Percentiles rank a stretch among this genome's conserved stretches.
Evolutionary conservation across 2,329 filamentous ascomycete genomes (phyloP).

Genomic region (Hypoxylon rubiginosum): DNA sequence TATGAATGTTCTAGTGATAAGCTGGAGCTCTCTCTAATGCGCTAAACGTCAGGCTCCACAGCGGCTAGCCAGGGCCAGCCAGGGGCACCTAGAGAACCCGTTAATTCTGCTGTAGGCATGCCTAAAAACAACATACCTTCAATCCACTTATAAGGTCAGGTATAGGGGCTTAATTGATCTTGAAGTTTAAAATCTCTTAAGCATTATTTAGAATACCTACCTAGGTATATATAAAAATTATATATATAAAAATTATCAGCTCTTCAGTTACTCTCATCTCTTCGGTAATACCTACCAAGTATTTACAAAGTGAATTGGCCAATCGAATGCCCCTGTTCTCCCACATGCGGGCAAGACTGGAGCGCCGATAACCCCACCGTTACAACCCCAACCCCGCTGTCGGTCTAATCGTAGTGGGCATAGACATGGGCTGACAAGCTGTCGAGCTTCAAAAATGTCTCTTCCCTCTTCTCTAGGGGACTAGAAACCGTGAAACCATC

Average conservation of each 20-base stretch:
- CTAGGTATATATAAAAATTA: too few relatives aligned
- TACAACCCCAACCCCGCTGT: too few relatives aligned
- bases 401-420: too few relatives aligned
- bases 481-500: slow-evolving; percentile 3
- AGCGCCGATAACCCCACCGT: slow-evolving; percentile 23
- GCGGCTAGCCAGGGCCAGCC: slow-evolving; percentile 17
- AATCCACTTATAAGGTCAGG: too few relatives aligned
- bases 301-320: slow-evolving; percentile 6
- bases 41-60: slow-evolving; percentile 38
- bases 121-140: too few relatives aligned
- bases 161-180: too few relatives aligned
- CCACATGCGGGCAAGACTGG: slow-evolving; percentile 35
- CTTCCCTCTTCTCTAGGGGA: slow-evolving; percentile 4
- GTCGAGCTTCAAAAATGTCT: slow-evolving; percentile 23
- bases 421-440: slow-evolving; percentile 7
- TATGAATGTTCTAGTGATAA: neutral
- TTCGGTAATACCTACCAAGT: neutral
- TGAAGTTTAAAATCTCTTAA: too few relatives aligned
- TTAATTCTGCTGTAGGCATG: neutral
- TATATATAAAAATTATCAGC: neutral
- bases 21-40: neutral
- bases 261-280: neutral
- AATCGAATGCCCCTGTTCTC: slow-evolving; percentile 30
- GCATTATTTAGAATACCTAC: too few relatives aligned
- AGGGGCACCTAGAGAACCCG: neutral